phyloP scores from a whole-genome alignment of 2,329 filamentous ascomycete species.

The Fusarium setosum region DNA sequence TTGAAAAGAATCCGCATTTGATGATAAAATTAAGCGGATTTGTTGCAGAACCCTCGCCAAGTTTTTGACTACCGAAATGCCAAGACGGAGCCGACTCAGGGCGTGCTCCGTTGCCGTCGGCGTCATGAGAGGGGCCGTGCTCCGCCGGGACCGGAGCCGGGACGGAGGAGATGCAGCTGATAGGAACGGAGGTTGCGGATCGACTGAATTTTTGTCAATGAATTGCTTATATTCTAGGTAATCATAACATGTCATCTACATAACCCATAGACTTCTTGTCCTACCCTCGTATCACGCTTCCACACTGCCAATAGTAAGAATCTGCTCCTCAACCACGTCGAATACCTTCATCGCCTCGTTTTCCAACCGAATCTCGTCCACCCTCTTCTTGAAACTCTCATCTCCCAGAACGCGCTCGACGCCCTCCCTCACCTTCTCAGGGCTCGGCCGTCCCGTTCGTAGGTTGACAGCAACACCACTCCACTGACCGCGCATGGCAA shows the following conservation, averaged over 20 bases:
- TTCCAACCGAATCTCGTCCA: conserved; percentile 45
- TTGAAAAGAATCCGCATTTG: too few relatives aligned
- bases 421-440: conserved; percentile 42
- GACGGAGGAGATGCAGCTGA: conserved; percentile 11
- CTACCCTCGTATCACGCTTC: not conserved
- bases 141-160: conserved; percentile 25
- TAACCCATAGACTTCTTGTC: not conserved
- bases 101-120: conserved; percentile 13
- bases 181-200: not conserved
- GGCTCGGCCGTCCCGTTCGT: conserved; percentile 46
- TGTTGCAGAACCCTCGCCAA: too few relatives aligned
- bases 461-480: conserved; percentile 60
- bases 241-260: not conserved
- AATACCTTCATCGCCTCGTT: conserved; percentile 46
- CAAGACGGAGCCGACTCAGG: not conserved
- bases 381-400: conserved; percentile 45
- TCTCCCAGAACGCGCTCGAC: conserved; percentile 48
- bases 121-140: conserved; percentile 25
- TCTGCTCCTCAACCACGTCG: conserved; percentile 37
- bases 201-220: not conserved
- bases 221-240: not conserved
- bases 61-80: not conserved
- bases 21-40: too few relatives aligned
- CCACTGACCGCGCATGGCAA: conserved; percentile 53
- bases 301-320: conserved; percentile 18